Evolutionary conservation across 306 rosid genomes (phyloP), one percentile per base, ranked within the genome.

Genomic region (Dryas drummondii): DNA sequence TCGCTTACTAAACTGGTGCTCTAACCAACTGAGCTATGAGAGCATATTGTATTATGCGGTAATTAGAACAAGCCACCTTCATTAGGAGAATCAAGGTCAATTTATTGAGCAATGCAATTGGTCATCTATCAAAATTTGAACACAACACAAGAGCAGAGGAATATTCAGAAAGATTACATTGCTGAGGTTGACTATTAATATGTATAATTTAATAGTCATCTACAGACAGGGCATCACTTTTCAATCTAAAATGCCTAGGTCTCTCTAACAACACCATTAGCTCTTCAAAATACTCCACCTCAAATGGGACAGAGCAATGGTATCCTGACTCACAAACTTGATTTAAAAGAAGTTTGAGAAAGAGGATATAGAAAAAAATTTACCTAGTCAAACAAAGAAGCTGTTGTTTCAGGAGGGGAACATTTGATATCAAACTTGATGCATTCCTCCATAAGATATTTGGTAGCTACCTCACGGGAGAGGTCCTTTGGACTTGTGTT

Each of bases 371-470:
- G 22, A 22, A 22, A 46, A 69, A 66, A 1, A 44, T 56, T 32
- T 82, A 92, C 99, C 83, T 90, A 92, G 81, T 92, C 99, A 86
- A 94, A 82, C 88, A 94, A 81, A 14, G 96, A 91, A 42, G 96
- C 27, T 46, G 97, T 90, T 14, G 97, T 94, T 85, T 92, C 93
- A 15, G 97, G 99, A 13, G 93, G 97, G 68, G 99, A 83, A 69
- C 97, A 92, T 81, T 81, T 90, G 70, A 94, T 85, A 17, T 87
- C 99, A 69, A 76, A 78, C 83, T 89, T 87, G 73, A 58, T 56
- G 71, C 99, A 94, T 12, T 91, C 89, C 66, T 86, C 90, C 83
- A 69, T 94, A 46, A 94, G 80, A 85, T 88, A 88, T 76, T 84
- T 83, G 84, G 87, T 92, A 55, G 97, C 86, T 82, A 92, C 96